These are phyloP conservation scores for Trichoderma sp. DNA, from an alignment of 2,329 filamentous ascomycete species.

Conservation along the genomic window DNA sequence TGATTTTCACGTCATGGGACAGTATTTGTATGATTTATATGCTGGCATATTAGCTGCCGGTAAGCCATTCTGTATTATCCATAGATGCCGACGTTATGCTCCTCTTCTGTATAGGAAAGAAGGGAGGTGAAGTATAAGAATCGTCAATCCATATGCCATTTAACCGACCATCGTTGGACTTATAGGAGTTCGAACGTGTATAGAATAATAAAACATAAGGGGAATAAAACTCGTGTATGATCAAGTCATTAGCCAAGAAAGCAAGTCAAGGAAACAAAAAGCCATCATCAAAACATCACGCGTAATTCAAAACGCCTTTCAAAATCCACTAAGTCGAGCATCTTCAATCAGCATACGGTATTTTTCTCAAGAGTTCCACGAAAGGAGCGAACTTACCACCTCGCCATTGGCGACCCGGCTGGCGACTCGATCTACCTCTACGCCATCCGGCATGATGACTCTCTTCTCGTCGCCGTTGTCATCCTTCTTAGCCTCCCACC, in stretches of 20 bases:
- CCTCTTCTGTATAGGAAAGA: background rate
- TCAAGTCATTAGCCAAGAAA: background rate
- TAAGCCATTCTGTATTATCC: background rate
- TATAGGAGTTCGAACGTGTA: background rate
- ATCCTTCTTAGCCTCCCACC: constrained; percentile 66
- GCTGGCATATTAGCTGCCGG: background rate
- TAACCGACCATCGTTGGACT: background rate
- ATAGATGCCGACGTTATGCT: background rate
- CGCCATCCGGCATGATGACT: constrained; percentile 73
- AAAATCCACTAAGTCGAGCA: constrained; percentile 57
- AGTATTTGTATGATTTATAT: background rate
- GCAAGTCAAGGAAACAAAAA: background rate
- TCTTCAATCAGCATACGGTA: background rate
- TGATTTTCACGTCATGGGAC: background rate
- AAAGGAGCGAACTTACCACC: constrained; percentile 48
- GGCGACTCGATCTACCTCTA: constrained; percentile 73
- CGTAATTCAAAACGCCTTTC: constrained; percentile 50
- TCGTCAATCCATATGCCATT: background rate
- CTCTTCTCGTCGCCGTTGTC: constrained; percentile 52
- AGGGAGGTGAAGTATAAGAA: background rate
- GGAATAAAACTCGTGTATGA: background rate
- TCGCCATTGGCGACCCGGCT: constrained; percentile 83
- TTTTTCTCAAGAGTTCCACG: background rate
- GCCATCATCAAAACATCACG: constrained; percentile 18
- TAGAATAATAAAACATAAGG: background rate